Evolutionary conservation across 129 eudicot genomes (phyloP).

Genomic region (Artemisia annua): DNA sequence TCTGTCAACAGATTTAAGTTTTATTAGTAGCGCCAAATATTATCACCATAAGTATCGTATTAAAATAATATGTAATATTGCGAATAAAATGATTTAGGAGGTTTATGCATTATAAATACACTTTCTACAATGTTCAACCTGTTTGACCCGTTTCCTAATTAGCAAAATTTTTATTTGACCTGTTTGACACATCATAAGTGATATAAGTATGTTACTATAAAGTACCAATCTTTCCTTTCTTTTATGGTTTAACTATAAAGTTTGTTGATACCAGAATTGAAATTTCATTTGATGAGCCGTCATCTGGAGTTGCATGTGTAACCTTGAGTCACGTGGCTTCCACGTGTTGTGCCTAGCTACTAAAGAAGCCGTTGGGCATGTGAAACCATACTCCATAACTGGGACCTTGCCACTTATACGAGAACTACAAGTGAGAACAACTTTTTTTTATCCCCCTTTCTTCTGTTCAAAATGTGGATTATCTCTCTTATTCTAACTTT

Average conservation of each 20-base stretch:
- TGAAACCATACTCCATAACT: constrained; percentile 88
- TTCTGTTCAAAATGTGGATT: not conserved
- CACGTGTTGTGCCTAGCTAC: constrained; percentile 87
- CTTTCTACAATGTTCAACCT: not conserved
- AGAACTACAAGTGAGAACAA: constrained; percentile 62
- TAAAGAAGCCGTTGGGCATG: constrained; percentile 85
- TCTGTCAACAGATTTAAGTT: not conserved
- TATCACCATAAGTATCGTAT: no score
- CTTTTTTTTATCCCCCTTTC: constrained; percentile 7
- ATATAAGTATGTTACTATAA: not conserved
- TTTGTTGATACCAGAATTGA: constrained; percentile 40
- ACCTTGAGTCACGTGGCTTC: constrained; percentile 82
- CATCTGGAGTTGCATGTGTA: constrained; percentile 84
- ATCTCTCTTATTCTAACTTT: not conserved
- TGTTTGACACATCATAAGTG: not conserved
- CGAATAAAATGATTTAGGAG: no score
- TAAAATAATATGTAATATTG: no score
- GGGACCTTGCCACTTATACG: constrained; percentile 92
- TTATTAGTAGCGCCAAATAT: no score
- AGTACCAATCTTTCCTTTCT: not conserved
- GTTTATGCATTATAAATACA: no score
- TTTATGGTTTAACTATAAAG: constrained; percentile 3
- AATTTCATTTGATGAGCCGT: constrained; percentile 66
- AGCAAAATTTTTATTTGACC: not conserved
- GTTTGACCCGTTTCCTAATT: not conserved